Conservation (phyloP, 164 flowering plant species). For the Dillenia turbinata region DNA sequence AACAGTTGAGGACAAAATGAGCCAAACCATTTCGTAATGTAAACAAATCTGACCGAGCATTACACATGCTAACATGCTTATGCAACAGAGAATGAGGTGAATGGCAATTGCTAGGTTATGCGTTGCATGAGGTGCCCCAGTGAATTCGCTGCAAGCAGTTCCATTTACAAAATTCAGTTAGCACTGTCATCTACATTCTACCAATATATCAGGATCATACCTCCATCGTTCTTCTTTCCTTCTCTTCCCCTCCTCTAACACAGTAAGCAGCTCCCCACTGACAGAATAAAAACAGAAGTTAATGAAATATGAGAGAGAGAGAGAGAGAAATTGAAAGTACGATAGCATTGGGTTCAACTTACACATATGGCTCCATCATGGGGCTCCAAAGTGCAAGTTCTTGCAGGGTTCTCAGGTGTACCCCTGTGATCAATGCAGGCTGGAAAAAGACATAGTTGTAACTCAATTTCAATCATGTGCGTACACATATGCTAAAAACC, state of each 20-base stretch:
- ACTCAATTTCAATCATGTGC: no score
- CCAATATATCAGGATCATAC: conserved; percentile 25
- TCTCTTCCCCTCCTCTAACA: conserved; percentile 78
- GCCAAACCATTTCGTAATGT: no score
- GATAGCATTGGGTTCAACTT: conserved; percentile 29
- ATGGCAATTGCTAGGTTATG: no score
- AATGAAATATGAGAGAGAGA: background rate
- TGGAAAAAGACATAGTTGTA: conserved; percentile 19
- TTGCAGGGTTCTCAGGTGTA: conserved; percentile 91
- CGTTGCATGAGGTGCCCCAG: no score
- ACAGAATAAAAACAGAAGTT: background rate
- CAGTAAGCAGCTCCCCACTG: conserved; percentile 99
- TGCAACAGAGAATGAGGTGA: no score
- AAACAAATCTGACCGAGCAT: no score
- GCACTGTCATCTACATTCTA: background rate
- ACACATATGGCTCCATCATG: conserved; percentile 80
- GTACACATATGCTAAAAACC: no score
- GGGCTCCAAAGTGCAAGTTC: conserved; percentile 86
- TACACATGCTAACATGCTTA: no score
- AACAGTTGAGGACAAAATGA: conserved; percentile 7
- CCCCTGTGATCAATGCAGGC: conserved; percentile 99
- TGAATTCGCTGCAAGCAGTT: no score
- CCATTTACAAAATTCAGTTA: no score
- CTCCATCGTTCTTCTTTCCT: conserved; percentile 82
- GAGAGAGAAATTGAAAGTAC: background rate